Conservation (phyloP, 2,329 filamentous ascomycete species). For the Ascochyta pisi region DNA sequence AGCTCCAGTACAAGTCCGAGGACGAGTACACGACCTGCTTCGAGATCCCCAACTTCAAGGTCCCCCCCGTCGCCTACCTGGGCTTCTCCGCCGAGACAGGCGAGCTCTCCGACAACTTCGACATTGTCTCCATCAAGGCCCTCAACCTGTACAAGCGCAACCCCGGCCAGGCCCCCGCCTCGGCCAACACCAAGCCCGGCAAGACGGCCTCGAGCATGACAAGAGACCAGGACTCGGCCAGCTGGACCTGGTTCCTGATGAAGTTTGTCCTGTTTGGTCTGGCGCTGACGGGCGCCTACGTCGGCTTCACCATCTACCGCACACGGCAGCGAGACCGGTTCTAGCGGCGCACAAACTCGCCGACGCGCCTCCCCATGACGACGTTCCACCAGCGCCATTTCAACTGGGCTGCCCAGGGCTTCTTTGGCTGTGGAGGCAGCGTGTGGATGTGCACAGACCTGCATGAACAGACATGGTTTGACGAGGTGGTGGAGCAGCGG, state of each 20-base stretch:
- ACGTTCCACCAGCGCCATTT: constrained; percentile 14
- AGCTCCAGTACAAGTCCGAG: constrained; percentile 92
- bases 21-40: constrained; percentile 92
- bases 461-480: background rate
- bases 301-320: constrained; percentile 85
- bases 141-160: constrained; percentile 82
- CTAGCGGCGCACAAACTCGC: constrained; percentile 32
- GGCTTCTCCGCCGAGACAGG: constrained; percentile 85
- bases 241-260: constrained; percentile 76
- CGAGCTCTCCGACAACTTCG: constrained; percentile 96
- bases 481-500: constrained; percentile 3
- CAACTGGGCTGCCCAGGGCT: background rate
- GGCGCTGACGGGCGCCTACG: constrained; percentile 75
- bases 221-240: constrained; percentile 59
- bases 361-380: background rate
- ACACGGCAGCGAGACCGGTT: constrained; percentile 61
- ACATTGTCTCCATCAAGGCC: constrained; percentile 85
- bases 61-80: constrained; percentile 74
- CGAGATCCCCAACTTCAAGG: constrained; percentile 69
- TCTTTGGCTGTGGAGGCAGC: constrained; percentile 6
- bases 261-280: constrained; percentile 81
- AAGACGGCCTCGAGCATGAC: constrained; percentile 42
- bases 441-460: constrained; percentile 9
- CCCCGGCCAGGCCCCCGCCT: constrained; percentile 27
- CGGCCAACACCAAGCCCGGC: constrained; percentile 21